A percentile compares a stretch with the other conserved stretches of the same genome.
Conservation (phyloP, 129 eudicot species). For the Centaurea solstitialis region DNA sequence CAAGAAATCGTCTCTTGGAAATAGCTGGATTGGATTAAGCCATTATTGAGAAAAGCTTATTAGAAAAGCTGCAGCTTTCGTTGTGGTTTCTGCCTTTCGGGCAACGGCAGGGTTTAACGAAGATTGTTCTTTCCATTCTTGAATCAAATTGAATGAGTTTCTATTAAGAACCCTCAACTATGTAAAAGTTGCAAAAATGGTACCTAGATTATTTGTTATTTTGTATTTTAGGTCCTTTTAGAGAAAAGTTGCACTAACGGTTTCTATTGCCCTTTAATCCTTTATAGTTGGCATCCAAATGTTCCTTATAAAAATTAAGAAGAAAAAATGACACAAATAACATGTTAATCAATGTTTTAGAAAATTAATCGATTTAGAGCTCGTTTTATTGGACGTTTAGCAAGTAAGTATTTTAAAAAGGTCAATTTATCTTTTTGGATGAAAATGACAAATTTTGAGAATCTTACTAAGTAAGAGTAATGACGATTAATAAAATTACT, state of each 20-base stretch:
- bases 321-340: not conserved
- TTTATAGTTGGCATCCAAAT: not conserved
- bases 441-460: no score
- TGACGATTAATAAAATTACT: no score
- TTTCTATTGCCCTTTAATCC: no score
- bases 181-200: not conserved
- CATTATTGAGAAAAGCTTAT: not conserved
- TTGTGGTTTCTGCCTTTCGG: not conserved
- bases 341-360: not conserved
- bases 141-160: not conserved
- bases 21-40: not conserved
- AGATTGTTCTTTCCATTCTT: not conserved
- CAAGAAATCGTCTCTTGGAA: not conserved
- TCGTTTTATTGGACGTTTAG: not conserved
- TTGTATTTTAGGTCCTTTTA: not conserved
- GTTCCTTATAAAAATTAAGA: no score
- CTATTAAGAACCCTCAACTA: not conserved
- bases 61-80: not conserved
- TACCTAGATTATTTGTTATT: slow-evolving; percentile 5
- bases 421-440: no score
- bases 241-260: not conserved
- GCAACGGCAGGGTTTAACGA: slow-evolving; percentile 1
- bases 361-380: not conserved
- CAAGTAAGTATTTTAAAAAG: no score
- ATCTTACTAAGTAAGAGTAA: no score